Percentiles rank a stretch among this genome's conserved stretches.
Evolutionary conservation across 495 filamentous ascomycete species (phyloP).

Genomic region (Hypoxylon crocopeplum): DNA sequence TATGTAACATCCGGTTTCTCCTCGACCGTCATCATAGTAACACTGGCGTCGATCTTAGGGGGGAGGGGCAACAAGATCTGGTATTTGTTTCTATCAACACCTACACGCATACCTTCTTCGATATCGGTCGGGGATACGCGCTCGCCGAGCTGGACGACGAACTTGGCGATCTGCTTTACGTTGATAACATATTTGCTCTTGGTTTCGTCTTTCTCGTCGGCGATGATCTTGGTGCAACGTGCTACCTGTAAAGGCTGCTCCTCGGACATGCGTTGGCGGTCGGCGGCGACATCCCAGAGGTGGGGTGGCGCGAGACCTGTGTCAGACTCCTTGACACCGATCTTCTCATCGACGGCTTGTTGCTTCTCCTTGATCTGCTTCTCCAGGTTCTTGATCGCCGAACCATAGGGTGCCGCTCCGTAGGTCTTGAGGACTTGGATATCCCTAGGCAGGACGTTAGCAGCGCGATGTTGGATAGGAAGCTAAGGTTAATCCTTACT

Average conservation of each 20-base stretch:
- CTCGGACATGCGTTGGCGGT: constrained; percentile 96
- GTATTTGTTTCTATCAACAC: constrained; percentile 98
- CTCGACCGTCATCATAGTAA: constrained; percentile 99
- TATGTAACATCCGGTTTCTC: constrained; percentile 99
- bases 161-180: constrained; percentile 99
- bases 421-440: constrained; percentile 99
- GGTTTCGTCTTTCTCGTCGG: constrained; percentile 92
- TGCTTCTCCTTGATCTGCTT: constrained; percentile 99
- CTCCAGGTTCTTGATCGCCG: constrained; percentile 91
- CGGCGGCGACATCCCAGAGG: constrained; percentile 97
- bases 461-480: constrained; percentile 18
- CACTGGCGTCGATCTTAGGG: constrained; percentile 97
- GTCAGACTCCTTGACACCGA: constrained; percentile 91
- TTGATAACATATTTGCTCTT: constrained; percentile 99
- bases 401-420: constrained; percentile 93
- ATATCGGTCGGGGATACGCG: constrained; percentile 98
- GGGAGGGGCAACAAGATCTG: constrained; percentile 97
- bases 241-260: constrained; percentile 98
- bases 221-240: constrained; percentile 98
- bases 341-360: constrained; percentile 96
- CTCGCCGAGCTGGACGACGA: constrained; percentile 97
- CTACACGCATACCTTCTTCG: constrained; percentile 98
- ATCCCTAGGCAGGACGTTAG: constrained; percentile 69
- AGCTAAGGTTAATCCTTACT: constrained; percentile 65
- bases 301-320: constrained; percentile 97